Base-by-base conservation (phyloP, 2,329 filamentous ascomycete species). In the Uncinocarpus reesii region DNA sequence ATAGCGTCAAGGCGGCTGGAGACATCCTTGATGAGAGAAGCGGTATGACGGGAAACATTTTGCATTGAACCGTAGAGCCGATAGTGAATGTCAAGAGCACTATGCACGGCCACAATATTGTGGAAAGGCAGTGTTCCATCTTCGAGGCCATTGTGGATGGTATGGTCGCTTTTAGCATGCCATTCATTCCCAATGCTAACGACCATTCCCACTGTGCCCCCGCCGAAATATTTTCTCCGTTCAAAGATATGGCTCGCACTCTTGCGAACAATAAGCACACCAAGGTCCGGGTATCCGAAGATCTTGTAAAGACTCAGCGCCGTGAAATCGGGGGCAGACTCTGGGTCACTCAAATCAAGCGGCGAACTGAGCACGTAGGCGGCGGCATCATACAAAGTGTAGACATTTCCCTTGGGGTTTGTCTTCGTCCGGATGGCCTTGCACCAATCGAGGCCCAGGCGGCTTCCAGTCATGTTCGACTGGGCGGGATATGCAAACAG, bases 221-320 rank as follows among this genome's bases (percentile, higher is more conserved):
- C 92, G 4, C 90, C 90, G 66, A 98, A 98, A 59, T 93, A 98
- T 53, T 71, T 80, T 51, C 87, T 78, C 35, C 72, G 71, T 26
- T 76, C 70, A 40, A 95, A 80, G 2, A 83, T 61, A 32, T 74
- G 63, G 5, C 77, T 79, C 10, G 84, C 78, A 26, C 78, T 73
- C 56, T 86, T 88, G 35, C 84, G 80, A 10, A 96, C 80, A 24
- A 96, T 80, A 50, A 98, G 68, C 1, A 82, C 88, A 1, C 90
- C 90, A 1, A 96, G 71, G 61, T 96, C 86, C 0, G 90, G 90
- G 55, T 95, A 95, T 1, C 92, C 90, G 63, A 96, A 96, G n/a
- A 95, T 89, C 64, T 96, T 98, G 70, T 95, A 93, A 54, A 96
- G 80, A 64, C 89, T 95, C 35, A 96, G 60, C 0, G 86, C 84